Evolutionary conservation across 169 alveolate genomes (phyloP), one percentile per base, ranked within the genome.

Genomic region (Cyclospora cayetanensis): DNA sequence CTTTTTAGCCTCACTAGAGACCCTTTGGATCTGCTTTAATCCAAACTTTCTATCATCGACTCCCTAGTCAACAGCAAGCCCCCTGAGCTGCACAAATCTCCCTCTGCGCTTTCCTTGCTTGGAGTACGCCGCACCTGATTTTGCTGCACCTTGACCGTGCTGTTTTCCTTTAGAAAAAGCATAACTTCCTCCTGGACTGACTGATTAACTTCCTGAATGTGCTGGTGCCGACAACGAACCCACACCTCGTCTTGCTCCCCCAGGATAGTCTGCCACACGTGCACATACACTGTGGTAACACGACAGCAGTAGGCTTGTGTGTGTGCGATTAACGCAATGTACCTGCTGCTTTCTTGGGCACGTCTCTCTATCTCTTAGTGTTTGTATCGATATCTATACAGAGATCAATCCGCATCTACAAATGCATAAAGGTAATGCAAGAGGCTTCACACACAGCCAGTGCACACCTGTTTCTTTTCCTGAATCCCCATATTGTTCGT

Each of bases 191-290:
- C 94, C 42, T 82, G 79, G 50, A 85, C 91, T 4, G 41, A 46
- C 60, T 86, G 85, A n/a, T 86, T 74, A 35, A 88, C 94, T 12
- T 39, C 77, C 86, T 60, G 84, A 41, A 92, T 70, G 82, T 92
- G 94, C 42, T 85, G 91, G 77, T 92, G 94, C 27, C 94, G 82
- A 63, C 43, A 90, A 25, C 84, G 76, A 29, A 90, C 90, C 94
- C 94, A 91, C 37, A 91, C 87, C 66, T 80, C 94, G 60, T 91
- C 94, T 72, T 79, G 91, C 11, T 91, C 94, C 3, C 94, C 91
- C 34, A 91, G 83, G 25, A 80, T 83, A n/a, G 91, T 91, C 94
- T 80, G 60, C 29, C 11, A 66, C 7, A 29, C 15, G 18, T n/a
- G n/a, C n/a, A n/a, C n/a, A n/a, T n/a, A n/a, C n/a, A n/a, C n/a